Base-by-base conservation (phyloP, 495 filamentous ascomycete species). In the Xylaria telfairii region DNA sequence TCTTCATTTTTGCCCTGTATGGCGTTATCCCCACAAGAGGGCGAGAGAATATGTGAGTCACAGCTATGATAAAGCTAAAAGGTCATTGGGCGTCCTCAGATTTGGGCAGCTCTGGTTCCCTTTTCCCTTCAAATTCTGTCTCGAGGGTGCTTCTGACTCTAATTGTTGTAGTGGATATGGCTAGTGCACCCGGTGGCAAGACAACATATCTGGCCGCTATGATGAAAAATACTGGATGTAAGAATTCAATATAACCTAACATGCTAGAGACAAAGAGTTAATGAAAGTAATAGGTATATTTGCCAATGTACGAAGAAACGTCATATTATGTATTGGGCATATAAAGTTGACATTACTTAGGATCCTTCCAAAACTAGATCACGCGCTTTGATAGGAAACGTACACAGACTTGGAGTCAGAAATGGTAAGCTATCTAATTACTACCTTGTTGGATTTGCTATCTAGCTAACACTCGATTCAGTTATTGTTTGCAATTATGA, bases 1-100 rank as follows among this genome's bases (percentile, higher is more conserved):
- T n/a, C n/a, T n/a, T n/a, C n/a, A n/a, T 99, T 99, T 86, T 88
- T 99, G 34, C 96, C 96, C 73, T 95, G 97, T 74, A 98, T 99
- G 94, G 96, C 96, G 2, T 87, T 99, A 19, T 93, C 92, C 17
- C 96, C 96, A 0, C 96, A 98, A 79, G 92, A 96, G 79, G 87
- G 94, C 71, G 96, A 99, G 84, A 89, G 96, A 12, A 84, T 95
- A 42, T 46, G 68, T 70, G 12, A 56, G 68, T 56, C 6, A 63
- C 5, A 96, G 12, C n/a, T 24, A 49, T 3, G 4, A 47, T 37
- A 3, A 24, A 15, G 19, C 32, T 4, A 19, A 34, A 65, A 5
- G 5, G 15, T 42, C 24, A n/a, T 21, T 26, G 44, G 13, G 15
- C 37, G 0, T 15, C 12, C 10, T 21, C 34, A 13, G 17, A 5